Evolutionary conservation across 352 stramenopile genomes (phyloP).

Genomic region (Phytophthora europaea): DNA sequence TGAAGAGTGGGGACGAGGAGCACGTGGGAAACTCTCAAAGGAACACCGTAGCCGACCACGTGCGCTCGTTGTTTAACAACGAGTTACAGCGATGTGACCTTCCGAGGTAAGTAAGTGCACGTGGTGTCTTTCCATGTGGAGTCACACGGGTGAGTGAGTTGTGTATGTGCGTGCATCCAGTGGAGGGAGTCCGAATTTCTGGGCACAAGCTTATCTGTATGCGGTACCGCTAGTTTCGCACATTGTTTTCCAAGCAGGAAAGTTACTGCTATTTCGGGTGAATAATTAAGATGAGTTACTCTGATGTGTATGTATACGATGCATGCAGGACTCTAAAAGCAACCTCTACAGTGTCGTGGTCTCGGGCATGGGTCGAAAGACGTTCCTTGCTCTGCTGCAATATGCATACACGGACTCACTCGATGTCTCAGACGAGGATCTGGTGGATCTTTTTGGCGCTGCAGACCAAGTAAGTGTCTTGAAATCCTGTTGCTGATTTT

Average conservation of each 20-base stretch:
- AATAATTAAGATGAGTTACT: background rate
- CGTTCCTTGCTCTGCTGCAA: background rate
- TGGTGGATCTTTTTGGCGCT: background rate
- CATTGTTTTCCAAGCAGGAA: background rate
- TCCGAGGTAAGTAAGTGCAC: background rate
- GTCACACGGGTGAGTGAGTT: background rate
- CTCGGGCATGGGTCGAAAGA: background rate
- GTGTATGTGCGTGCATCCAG: background rate
- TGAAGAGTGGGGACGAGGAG: background rate
- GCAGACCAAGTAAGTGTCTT: background rate
- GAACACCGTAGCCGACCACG: background rate
- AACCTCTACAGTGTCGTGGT: background rate
- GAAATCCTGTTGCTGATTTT: too few relatives aligned
- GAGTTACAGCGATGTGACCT: background rate
- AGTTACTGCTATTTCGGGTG: background rate
- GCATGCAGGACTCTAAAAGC: background rate
- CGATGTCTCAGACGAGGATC: background rate
- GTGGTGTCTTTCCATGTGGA: background rate
- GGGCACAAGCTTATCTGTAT: background rate
- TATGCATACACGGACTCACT: background rate
- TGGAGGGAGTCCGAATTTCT: background rate
- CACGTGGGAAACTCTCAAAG: background rate
- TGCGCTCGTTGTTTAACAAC: background rate
- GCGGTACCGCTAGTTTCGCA: background rate
- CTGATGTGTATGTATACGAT: background rate